phyloP scores from a whole-genome alignment of 2,329 filamentous ascomycete species.

The Cladosporium sp. region DNA sequence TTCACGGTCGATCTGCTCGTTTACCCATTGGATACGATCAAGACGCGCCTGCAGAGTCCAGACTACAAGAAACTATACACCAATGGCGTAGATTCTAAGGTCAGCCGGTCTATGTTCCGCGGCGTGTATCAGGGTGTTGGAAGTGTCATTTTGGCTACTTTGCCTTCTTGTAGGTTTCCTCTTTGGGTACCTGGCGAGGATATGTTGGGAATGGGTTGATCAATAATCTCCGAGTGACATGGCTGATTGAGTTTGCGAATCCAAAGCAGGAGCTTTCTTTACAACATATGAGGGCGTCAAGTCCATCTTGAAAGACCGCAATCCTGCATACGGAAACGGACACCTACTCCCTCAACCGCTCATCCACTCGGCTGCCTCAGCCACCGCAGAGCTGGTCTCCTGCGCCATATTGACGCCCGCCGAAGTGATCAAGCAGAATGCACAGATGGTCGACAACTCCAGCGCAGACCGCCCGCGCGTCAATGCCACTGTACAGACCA shows the following conservation, averaged over 20 bases:
- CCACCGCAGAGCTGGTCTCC: conserved; percentile 73
- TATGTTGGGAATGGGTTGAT: neutral
- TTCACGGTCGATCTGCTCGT: conserved; percentile 81
- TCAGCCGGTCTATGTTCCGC: conserved; percentile 56
- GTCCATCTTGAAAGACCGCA: conserved; percentile 50
- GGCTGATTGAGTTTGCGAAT: conserved; percentile 6
- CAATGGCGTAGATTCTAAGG: conserved; percentile 50
- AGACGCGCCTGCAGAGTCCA: conserved; percentile 76
- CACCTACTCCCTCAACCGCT: conserved; percentile 59
- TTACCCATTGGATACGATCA: conserved; percentile 84
- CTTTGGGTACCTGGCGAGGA: neutral
- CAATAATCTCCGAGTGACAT: neutral
- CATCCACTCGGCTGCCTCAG: conserved; percentile 69
- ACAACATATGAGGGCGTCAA: conserved; percentile 82
- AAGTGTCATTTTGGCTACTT: conserved; percentile 75
- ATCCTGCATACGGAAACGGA: conserved; percentile 38
- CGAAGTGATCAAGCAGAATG: conserved; percentile 90
- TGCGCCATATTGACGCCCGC: conserved; percentile 83
- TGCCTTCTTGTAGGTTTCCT: conserved; percentile 67
- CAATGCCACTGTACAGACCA: conserved; percentile 53
- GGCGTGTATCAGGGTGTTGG: conserved; percentile 85
- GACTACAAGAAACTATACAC: conserved; percentile 66
- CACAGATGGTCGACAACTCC: conserved; percentile 64
- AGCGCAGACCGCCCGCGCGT: conserved; percentile 30
- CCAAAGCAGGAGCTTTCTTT: conserved; percentile 77